Evolutionary conservation across 2,329 filamentous ascomycete species (phyloP).

Genomic region (Ophiostoma himal-ulmi): DNA sequence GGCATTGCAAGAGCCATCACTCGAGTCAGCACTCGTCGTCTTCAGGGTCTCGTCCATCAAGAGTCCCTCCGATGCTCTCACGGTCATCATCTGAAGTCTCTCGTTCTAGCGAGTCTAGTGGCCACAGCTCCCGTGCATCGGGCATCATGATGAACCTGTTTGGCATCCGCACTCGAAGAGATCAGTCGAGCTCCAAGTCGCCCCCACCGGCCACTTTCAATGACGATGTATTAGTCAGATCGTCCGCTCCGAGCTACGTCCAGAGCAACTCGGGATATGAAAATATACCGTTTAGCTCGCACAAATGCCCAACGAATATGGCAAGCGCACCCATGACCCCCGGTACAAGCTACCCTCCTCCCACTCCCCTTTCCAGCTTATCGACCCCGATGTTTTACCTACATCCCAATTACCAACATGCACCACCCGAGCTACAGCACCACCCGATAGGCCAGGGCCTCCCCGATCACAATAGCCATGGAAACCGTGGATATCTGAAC

Average conservation of each 20-base stretch:
- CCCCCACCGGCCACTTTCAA: not conserved
- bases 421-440: not conserved
- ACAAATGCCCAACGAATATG: not conserved
- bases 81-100: not conserved
- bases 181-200: not conserved
- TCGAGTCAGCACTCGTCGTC: not conserved
- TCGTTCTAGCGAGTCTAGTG: not conserved
- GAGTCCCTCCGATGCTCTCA: not conserved
- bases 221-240: not conserved
- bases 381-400: not conserved
- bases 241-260: not conserved
- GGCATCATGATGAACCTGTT: conserved; percentile 20
- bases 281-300: not conserved
- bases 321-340: not conserved
- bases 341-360: not conserved
- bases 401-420: not conserved
- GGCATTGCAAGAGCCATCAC: not conserved
- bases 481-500: not conserved
- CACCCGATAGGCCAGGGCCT: too few species aligned
- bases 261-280: not conserved
- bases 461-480: not conserved
- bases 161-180: conserved; percentile 17
- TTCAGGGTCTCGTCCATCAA: not conserved
- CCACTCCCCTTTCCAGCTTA: not conserved
- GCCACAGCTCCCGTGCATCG: conserved; percentile 15